Evolutionary conservation across 345 rosid species (phyloP).

Genomic region (Populus simonii): DNA sequence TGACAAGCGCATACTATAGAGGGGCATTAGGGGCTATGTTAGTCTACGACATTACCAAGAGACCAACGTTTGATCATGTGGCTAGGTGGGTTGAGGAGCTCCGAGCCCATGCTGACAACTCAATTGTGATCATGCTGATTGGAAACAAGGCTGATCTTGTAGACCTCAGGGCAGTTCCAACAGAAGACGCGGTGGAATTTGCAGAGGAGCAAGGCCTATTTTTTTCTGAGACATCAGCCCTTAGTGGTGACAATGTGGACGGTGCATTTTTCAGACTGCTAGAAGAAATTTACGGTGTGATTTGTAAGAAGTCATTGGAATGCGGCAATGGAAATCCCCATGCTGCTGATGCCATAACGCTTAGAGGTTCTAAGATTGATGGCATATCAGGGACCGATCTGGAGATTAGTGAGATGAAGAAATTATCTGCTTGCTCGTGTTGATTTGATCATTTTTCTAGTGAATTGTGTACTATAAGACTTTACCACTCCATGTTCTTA

Average conservation of each 20-base stretch:
- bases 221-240: slow-evolving; percentile 80
- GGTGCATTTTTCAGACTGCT: slow-evolving; percentile 61
- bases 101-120: slow-evolving; percentile 67
- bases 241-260: slow-evolving; percentile 74
- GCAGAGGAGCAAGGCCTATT: slow-evolving; percentile 73
- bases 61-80: slow-evolving; percentile 49
- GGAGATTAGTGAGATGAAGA: slow-evolving; percentile 55
- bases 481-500: background rate
- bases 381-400: slow-evolving; percentile 54
- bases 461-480: background rate
- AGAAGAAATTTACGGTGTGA: slow-evolving; percentile 50
- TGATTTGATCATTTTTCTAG: slow-evolving; percentile 13
- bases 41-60: slow-evolving; percentile 67
- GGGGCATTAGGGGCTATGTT: slow-evolving; percentile 77
- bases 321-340: slow-evolving; percentile 19
- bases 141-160: slow-evolving; percentile 77
- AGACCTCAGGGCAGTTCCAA: slow-evolving; percentile 61
- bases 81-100: slow-evolving; percentile 26
- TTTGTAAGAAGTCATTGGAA: slow-evolving; percentile 51
- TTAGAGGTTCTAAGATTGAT: slow-evolving; percentile 64
- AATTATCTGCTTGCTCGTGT: slow-evolving; percentile 55
- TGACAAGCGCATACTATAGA: slow-evolving; percentile 73
- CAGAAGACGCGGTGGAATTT: slow-evolving; percentile 71
- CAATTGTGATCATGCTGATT: slow-evolving; percentile 65
- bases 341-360: slow-evolving; percentile 27